Percentiles rank a stretch among this genome's conserved stretches.
phyloP scores from a whole-genome alignment of 768 basidiomycete genomes.

The Mycena haematopus region DNA sequence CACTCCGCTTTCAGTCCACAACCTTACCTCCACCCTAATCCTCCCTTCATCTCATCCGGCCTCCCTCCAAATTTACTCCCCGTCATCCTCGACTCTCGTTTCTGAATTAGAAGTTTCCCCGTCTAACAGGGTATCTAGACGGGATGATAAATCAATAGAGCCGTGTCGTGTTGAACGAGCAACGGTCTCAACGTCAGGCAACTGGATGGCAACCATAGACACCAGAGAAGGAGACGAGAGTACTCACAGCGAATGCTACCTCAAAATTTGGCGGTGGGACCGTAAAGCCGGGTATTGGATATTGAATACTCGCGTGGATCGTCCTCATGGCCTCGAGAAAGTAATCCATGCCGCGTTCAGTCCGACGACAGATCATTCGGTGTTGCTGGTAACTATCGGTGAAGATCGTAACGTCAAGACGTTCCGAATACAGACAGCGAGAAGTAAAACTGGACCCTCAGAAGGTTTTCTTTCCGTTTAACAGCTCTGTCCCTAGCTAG shows the following conservation, averaged over 20 bases:
- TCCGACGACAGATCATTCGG: conserved; percentile 45
- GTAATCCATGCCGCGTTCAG: conserved; percentile 77
- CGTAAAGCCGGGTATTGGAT: conserved; percentile 63
- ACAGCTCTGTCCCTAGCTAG: not conserved
- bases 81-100: conserved; percentile 68
- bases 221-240: conserved; percentile 68
- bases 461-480: conserved; percentile 50
- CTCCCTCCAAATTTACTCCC: conserved; percentile 91
- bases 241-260: conserved; percentile 71
- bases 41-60: conserved; percentile 95
- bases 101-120: conserved; percentile 93
- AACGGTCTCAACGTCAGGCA: conserved; percentile 68
- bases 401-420: conserved; percentile 79
- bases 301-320: conserved; percentile 89
- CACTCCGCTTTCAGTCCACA: conserved; percentile 80
- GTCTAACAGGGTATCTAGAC: conserved; percentile 86
- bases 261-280: conserved; percentile 94
- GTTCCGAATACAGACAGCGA: conserved; percentile 69
- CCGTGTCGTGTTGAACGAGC: conserved; percentile 77
- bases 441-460: conserved; percentile 49
- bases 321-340: conserved; percentile 75
- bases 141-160: conserved; percentile 78
- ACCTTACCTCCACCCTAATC: conserved; percentile 74
- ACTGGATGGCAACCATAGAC: conserved; percentile 95
- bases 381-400: conserved; percentile 74